Evolutionary conservation across 148 eudicot species (phyloP), one percentile per base, ranked within the genome.

Genomic region (Nyssa sinensis): DNA sequence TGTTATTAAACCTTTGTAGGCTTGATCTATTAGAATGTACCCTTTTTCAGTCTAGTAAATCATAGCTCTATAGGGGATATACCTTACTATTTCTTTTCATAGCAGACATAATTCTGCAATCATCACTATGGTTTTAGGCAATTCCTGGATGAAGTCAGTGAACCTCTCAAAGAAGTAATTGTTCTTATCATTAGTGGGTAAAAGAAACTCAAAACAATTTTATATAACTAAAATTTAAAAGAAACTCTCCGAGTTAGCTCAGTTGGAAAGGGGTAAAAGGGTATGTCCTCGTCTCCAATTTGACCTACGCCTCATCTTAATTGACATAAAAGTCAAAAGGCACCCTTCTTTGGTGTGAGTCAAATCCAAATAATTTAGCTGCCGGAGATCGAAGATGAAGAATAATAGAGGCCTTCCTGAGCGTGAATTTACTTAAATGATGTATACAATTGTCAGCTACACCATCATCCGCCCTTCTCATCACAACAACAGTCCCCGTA

Each of bases 11-110:
- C 30, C 65, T 67, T 31, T 72, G 49, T 66, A 73, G 74, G 61
- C 55, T 61, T 73, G 51, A 78, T 78, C 77, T 67, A 67, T 44
- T 69, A 72, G 35, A 78, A 78, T 78, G 69, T 67, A 73, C 69
- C 64, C 62, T 61, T 66, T 66, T 47, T 64, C 51, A 29, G 30
- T 32, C 77, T 78, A 73, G 68, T 32, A 66, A n/a, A 78, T 60
- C 62, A 44, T 39, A 73, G 39, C 72, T 78, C 66, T 27, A 41
- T 47, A 73, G 67, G 47, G 70, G 73, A 73, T 78, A 78, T 73
- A 31, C 81, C 68, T 66, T 1, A 1, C 8, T 25, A 28, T 32
- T 49, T 12, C 35, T 49, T 29, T 24, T 9, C 25, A 14, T 33
- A 24, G 31, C 7, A 16, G 25, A 14, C 21, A 33, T 11, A 53